Percentiles rank a stretch among this genome's conserved stretches.
These are phyloP conservation scores for Aegilops bicornis DNA, from an alignment of 176 grass and related monocot genomes.

Conservation along the genomic window DNA sequence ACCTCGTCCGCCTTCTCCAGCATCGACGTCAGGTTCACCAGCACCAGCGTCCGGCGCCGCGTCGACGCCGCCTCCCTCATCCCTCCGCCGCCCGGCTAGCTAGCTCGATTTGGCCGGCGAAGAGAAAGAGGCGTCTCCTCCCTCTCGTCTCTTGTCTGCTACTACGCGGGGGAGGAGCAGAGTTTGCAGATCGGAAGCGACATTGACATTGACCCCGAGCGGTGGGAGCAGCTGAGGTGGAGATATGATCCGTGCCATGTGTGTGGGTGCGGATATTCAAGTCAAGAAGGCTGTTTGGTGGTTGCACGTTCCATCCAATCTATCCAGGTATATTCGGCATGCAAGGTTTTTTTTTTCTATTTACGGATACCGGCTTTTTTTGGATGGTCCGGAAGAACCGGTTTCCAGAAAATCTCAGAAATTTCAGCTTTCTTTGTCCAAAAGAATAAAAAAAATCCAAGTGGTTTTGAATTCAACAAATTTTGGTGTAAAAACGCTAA, in stretches of 20 bases:
- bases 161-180: not conserved
- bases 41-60: constrained; percentile 66
- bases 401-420: too few relatives aligned
- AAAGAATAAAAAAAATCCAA: too few relatives aligned
- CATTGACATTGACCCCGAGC: not conserved
- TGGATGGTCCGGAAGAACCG: too few relatives aligned
- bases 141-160: not conserved
- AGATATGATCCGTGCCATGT: not conserved
- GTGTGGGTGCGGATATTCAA: not conserved
- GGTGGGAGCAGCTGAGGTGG: not conserved
- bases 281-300: not conserved
- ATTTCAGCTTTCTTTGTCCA: too few relatives aligned
- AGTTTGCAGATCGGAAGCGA: not conserved
- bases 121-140: not conserved
- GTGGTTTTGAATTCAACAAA: too few relatives aligned
- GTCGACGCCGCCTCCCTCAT: not conserved
- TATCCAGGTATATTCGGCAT: too few relatives aligned
- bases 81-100: not conserved
- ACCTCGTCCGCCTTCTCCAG: constrained; percentile 85
- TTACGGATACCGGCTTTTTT: too few relatives aligned
- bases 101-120: not conserved
- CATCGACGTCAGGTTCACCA: constrained; percentile 77
- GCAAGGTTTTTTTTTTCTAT: too few relatives aligned
- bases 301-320: not conserved
- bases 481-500: too few relatives aligned